Conservation (phyloP, 805 yeast species). For the Starmerella cellae region DNA sequence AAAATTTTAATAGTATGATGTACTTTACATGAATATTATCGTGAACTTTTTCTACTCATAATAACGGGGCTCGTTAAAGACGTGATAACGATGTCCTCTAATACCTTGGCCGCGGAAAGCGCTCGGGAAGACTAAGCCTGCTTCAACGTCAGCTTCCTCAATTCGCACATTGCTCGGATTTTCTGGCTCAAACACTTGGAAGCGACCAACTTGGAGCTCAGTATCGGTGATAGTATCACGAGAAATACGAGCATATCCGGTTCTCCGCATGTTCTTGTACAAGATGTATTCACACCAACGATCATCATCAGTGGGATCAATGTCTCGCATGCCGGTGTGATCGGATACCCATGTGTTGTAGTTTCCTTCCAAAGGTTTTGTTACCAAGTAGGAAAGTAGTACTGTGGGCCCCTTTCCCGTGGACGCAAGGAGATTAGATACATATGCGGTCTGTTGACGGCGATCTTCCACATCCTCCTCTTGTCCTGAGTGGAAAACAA, state of each 20-base stretch:
- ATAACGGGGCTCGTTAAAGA: conserved; percentile 86
- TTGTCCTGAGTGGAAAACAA: conserved; percentile 96
- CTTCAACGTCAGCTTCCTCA: conserved; percentile 43
- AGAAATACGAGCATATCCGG: conserved; percentile 87
- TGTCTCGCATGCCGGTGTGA: conserved; percentile 76
- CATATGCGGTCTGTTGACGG: conserved; percentile 63
- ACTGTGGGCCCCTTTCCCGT: conserved; percentile 70
- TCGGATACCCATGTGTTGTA: conserved; percentile 84
- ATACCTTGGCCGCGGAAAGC: conserved; percentile 81
- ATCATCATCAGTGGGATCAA: conserved; percentile 75
- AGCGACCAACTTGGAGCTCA: conserved; percentile 89
- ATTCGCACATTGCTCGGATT: conserved; percentile 46
- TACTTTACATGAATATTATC: too few relatives aligned
- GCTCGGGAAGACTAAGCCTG: conserved; percentile 59
- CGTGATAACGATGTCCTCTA: conserved; percentile 87
- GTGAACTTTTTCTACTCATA: too few relatives aligned
- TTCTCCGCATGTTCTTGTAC: conserved; percentile 71
- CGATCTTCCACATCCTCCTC: conserved; percentile 95
- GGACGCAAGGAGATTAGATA: conserved; percentile 68
- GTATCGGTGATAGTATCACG: conserved; percentile 93
- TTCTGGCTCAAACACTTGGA: conserved; percentile 40
- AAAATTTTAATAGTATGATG: too few relatives aligned
- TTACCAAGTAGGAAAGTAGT: conserved; percentile 78
- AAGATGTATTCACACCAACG: conserved; percentile 97
- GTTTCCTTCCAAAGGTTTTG: conserved; percentile 76